These are phyloP conservation scores for Aspergillus sp. DNA, from an alignment of 2,329 filamentous ascomycete genomes.

Conservation along the genomic window DNA sequence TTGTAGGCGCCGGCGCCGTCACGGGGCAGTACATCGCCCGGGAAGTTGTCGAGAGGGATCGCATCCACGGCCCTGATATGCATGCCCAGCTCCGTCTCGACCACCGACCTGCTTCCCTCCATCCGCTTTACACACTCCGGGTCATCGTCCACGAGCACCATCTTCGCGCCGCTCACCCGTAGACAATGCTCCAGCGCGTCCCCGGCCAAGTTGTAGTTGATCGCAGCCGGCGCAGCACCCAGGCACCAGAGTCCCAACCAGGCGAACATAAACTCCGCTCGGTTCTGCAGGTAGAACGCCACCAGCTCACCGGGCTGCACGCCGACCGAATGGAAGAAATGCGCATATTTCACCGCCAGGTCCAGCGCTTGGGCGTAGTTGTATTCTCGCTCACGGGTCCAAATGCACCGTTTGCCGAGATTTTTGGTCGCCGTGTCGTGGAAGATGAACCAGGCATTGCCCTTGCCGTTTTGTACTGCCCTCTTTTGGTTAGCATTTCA, in stretches of 20 bases:
- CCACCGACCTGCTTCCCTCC: constrained; percentile 40
- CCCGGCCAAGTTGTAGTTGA: constrained; percentile 61
- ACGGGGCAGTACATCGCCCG: constrained; percentile 32
- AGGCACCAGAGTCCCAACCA: constrained; percentile 59
- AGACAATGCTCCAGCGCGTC: constrained; percentile 60
- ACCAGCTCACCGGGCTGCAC: constrained; percentile 55
- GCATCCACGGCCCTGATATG: constrained; percentile 47
- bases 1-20: constrained; percentile 47
- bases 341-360: constrained; percentile 53
- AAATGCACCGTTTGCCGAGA: constrained; percentile 53
- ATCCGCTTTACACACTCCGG: constrained; percentile 49
- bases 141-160: constrained; percentile 54
- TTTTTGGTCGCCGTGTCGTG: constrained; percentile 47
- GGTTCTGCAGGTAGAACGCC: constrained; percentile 59
- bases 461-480: constrained; percentile 43
- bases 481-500: not conserved
- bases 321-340: constrained; percentile 53
- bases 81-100: constrained; percentile 52
- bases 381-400: constrained; percentile 56
- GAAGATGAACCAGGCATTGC: constrained; percentile 60
- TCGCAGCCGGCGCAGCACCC: constrained; percentile 60
- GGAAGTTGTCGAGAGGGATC: constrained; percentile 31
- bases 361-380: constrained; percentile 51
- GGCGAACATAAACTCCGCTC: constrained; percentile 57
- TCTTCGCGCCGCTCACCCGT: constrained; percentile 46